Evolutionary conservation across 2,329 filamentous ascomycete genomes (phyloP).

Genomic region (Arthrobotrys iridis): DNA sequence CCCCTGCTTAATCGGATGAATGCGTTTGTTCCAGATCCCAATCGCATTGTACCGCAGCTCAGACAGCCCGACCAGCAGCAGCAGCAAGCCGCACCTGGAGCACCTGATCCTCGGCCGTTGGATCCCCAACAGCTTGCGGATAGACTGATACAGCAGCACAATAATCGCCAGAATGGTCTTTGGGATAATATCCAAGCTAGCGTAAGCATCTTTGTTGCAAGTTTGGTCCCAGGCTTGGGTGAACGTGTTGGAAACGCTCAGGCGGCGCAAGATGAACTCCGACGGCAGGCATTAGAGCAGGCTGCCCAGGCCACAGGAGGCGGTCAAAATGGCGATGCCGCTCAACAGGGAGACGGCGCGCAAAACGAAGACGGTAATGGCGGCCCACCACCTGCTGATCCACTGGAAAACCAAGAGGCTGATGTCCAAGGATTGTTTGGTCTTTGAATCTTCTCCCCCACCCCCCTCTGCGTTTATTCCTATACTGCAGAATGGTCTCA

Average conservation of each 20-base stretch:
- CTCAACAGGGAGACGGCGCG: background rate
- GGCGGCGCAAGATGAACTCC: background rate
- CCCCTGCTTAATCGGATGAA: slow-evolving; percentile 54
- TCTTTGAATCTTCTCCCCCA: slow-evolving; percentile 1
- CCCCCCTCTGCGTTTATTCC: background rate
- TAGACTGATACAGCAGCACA: slow-evolving; percentile 21
- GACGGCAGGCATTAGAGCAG: slow-evolving; percentile 5
- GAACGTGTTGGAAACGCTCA: slow-evolving; percentile 43
- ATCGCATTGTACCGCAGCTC: slow-evolving; percentile 15
- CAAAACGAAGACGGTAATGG: background rate
- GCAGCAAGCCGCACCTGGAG: slow-evolving; percentile 27
- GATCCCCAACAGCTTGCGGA: slow-evolving; percentile 48
- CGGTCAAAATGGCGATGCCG: background rate
- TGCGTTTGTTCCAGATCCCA: slow-evolving; percentile 40
- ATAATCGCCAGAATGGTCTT: slow-evolving; percentile 43
- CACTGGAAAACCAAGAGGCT: slow-evolving; percentile 10
- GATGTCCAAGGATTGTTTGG: slow-evolving; percentile 32
- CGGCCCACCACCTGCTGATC: background rate
- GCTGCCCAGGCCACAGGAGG: background rate
- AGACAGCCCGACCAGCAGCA: slow-evolving; percentile 21
- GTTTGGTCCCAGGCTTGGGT: slow-evolving; percentile 56
- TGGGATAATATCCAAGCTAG: slow-evolving; percentile 55
- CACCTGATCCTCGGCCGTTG: slow-evolving; percentile 39
- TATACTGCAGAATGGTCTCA: too few species aligned
- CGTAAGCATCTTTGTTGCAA: slow-evolving; percentile 57